Evolutionary conservation across 305 asterid genomes (phyloP), one percentile per base, ranked within the genome.

Genomic region (Fraxinus nigra): DNA sequence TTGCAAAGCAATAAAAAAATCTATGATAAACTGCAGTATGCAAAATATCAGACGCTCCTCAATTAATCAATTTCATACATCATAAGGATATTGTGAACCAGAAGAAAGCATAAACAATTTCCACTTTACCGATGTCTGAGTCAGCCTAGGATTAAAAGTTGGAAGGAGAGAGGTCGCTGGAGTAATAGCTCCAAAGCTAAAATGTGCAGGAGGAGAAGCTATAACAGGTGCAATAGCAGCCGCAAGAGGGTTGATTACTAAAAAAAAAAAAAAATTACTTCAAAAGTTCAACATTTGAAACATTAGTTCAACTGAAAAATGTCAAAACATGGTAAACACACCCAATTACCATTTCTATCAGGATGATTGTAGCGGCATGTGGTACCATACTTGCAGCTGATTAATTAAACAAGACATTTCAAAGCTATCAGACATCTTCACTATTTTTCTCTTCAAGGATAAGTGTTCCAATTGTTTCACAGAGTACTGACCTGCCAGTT

Each of bases 281-380:
- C 37, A 75, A 22, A 84, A 70, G 81, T 63, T 40, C 16, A 81
- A 74, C 79, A 56, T 78, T 80, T 69, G 63, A 80, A 76, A 75
- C 77, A 63, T 63, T 20, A 78, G 67, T 26, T 40, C 22, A 56
- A 77, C 33, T 9, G 76, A 78, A 81, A 59, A 22, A 56, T 26
- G 63, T 24, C 33, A 78, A 59, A 72, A 75, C 24, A 56, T 43
- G 37, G 82, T 46, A 75, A 77, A 61, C 37, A 13, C 54, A 14
- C 72, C 79, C 78, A 76, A 89, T 82, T 84, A 93, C 99, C 89
- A 72, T 90, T 89, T 93, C 93, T 88, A 56, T 94, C 99, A 24
- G 98, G 98, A 87, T 96, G 99, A 84, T 86, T 94, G 90, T 92
- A 96, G 84, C 95, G 98, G 87, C 99, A 96, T 72, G 92, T 89